Evolutionary conservation across 768 basidiomycete species (phyloP), one percentile per base, ranked within the genome.

Genomic region (Panaeolus papilionaceus): DNA sequence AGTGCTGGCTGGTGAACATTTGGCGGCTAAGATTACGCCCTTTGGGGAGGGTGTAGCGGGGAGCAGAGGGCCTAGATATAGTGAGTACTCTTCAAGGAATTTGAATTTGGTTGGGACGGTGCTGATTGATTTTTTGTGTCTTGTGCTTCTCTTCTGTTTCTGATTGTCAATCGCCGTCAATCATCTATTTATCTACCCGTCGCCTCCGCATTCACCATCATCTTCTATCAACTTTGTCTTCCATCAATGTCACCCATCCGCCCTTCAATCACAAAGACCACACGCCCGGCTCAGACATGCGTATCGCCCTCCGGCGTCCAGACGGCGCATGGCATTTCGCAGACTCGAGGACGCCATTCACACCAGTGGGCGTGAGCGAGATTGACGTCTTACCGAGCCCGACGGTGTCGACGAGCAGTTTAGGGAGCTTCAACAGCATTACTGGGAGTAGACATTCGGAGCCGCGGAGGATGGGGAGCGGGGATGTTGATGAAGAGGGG

Each of bases 101-200:
- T 3, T 33, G 33, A 33, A 33, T 33, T 33, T 33, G 33, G 33
- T 3, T 3, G 33, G 33, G 33, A 2, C 23, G 23, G 23, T 82
- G 81, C 5, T 91, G 93, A 74, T 94, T 93, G 40, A 88, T 88
- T 73, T 73, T 93, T 77, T 84, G 87, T 2, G 86, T 80, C 33
- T 88, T 85, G 9, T 92, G 84, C 2, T 85, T 89, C 9, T 80
- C 72, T 72, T 64, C 63, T 82, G 78, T 61, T 4, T 42, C 33
- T 39, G 20, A 20, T 49, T 37, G 61, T 23, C 45, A 23, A 23
- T 23, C 23, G 23, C 23, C 23, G 23, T 23, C 23, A 23, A 23
- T 23, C 23, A 23, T 23, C 23, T 23, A 0, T 23, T 23, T 23
- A 23, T 23, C 23, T 23, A 23, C 23, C 23, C 23, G 23, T 23